Conservation (phyloP, 805 yeast species). For the Candida krabiensis region DNA sequence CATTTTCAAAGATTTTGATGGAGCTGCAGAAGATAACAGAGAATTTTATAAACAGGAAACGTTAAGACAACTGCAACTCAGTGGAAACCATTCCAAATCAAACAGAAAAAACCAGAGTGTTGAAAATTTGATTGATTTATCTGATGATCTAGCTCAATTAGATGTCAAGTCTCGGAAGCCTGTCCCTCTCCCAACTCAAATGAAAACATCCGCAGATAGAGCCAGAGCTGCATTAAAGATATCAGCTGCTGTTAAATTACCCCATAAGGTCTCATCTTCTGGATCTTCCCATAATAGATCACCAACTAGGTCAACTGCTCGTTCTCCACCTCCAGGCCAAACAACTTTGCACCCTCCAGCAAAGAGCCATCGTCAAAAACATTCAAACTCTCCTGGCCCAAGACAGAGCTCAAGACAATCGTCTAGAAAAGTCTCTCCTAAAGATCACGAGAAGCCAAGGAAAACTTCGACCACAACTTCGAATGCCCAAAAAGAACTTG, state of each 20-base stretch:
- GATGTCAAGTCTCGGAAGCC: constrained; percentile 8
- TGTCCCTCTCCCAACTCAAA: constrained; percentile 8
- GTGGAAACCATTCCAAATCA: constrained; percentile 22
- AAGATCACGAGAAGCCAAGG: constrained; percentile 2
- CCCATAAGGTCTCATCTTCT: constrained; percentile 17
- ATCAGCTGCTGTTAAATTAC: constrained; percentile 32
- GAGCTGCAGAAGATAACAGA: constrained; percentile 20
- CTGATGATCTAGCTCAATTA: constrained; percentile 13
- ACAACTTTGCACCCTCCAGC: constrained; percentile 1
- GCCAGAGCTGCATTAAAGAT: constrained; percentile 33
- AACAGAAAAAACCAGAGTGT: constrained; percentile 16
- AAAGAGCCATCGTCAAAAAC: constrained; percentile 7
- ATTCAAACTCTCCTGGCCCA: constrained; percentile 14
- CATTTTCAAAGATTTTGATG: constrained; percentile 28
- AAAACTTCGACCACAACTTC: constrained; percentile 1
- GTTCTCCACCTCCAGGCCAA: constrained; percentile 14
- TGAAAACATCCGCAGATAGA: constrained; percentile 29
- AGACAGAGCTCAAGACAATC: constrained; percentile 6
- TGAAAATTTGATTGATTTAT: constrained; percentile 16
- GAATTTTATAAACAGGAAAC: constrained; percentile 28
- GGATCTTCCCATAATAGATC: constrained; percentile 9
- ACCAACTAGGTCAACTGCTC: constrained; percentile 11
- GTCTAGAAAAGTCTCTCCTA: constrained; percentile 13
- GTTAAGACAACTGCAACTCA: constrained; percentile 25
- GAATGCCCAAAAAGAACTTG: constrained; percentile 14